phyloP scores from a whole-genome alignment of 177 flowering plant species.

The Vitis hybrid region DNA sequence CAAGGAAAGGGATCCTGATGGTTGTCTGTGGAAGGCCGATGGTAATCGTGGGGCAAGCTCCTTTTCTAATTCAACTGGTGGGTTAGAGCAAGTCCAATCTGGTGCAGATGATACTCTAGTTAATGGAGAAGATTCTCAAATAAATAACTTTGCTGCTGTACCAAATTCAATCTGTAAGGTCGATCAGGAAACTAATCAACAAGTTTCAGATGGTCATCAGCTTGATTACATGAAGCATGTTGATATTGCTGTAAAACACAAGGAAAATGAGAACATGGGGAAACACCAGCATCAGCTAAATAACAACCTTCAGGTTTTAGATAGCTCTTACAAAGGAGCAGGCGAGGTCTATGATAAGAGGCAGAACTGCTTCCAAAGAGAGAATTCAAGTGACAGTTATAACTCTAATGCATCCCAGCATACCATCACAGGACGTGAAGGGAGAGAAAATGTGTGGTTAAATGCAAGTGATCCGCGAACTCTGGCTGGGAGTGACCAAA shows the following conservation, averaged over 20 bases:
- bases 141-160: constrained; percentile 15
- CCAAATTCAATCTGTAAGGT: constrained; percentile 23
- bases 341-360: constrained; percentile 30
- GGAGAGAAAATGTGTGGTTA: constrained; percentile 18
- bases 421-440: constrained; percentile 17
- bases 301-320: constrained; percentile 18
- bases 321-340: constrained; percentile 27
- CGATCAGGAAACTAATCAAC: constrained; percentile 30
- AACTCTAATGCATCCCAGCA: constrained; percentile 35
- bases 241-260: constrained; percentile 20
- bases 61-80: constrained; percentile 24
- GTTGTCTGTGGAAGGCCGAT: constrained; percentile 27
- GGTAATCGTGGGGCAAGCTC: constrained; percentile 12
- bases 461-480: constrained; percentile 16
- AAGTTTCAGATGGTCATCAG: constrained; percentile 17
- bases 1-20: constrained; percentile 19
- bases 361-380: constrained; percentile 26
- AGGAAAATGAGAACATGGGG: constrained; percentile 24
- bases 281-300: constrained; percentile 22
- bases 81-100: constrained; percentile 24
- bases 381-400: constrained; percentile 31
- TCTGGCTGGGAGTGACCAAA: constrained; percentile 12
- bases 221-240: constrained; percentile 29
- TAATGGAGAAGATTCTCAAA: constrained; percentile 22
- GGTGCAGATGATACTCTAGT: constrained; percentile 17